Percentiles rank a stretch among this genome's conserved stretches.
Conservation (phyloP, 371 early-diverging fungal genomes). For the Haplosporangium sp. region DNA sequence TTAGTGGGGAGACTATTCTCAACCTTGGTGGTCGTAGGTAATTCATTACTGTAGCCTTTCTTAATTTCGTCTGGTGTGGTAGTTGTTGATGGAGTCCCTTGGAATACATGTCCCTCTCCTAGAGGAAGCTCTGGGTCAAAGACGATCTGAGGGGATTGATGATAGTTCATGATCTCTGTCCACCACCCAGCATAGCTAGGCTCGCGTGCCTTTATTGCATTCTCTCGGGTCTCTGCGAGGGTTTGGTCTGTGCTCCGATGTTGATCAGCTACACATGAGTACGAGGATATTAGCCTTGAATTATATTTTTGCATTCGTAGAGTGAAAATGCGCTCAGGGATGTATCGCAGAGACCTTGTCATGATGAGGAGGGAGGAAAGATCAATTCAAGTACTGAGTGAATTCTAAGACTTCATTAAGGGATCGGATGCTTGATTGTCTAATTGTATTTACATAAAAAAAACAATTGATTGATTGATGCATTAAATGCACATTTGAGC, state of each 20-base stretch:
- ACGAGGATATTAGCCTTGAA: neutral
- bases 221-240: slow-evolving; percentile 8
- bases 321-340: neutral
- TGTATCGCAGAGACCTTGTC: slow-evolving; percentile 6
- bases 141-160: slow-evolving; percentile 19
- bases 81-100: slow-evolving; percentile 14
- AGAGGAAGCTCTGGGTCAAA: slow-evolving; percentile 24
- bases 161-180: slow-evolving; percentile 47
- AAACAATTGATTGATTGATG: no score
- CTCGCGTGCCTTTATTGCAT: slow-evolving; percentile 27
- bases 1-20: slow-evolving; percentile 35
- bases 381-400: neutral
- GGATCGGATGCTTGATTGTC: neutral
- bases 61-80: slow-evolving; percentile 11
- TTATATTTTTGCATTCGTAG: slow-evolving; percentile 3
- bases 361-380: neutral
- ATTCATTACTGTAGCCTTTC: slow-evolving; percentile 26
- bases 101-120: slow-evolving; percentile 34
- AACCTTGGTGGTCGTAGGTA: slow-evolving; percentile 6
- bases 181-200: slow-evolving; percentile 51
- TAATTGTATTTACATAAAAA: neutral
- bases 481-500: no score
- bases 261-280: neutral
- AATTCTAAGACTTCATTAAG: neutral
- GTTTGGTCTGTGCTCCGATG: neutral